Percentiles rank a stretch among this genome's conserved stretches.
These are phyloP conservation scores for Globisporangium ultimum DNA, from an alignment of 352 stramenopile genomes.

Conservation along the genomic window DNA sequence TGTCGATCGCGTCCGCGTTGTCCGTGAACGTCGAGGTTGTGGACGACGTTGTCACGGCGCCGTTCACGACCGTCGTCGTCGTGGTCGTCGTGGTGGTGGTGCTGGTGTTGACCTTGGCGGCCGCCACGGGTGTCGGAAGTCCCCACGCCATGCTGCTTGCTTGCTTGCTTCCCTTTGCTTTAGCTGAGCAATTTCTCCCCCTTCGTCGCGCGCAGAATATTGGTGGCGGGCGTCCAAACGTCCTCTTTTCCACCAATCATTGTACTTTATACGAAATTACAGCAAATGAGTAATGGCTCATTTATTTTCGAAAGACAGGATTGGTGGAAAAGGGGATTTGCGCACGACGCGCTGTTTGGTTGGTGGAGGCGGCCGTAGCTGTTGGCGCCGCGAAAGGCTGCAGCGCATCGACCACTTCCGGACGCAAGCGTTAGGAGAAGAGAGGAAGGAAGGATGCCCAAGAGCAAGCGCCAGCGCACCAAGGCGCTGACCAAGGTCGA, in stretches of 20 bases:
- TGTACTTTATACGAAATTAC: not conserved
- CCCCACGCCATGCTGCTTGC: slow-evolving; percentile 51
- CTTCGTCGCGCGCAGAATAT: slow-evolving; percentile 22
- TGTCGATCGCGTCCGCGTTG: slow-evolving; percentile 46
- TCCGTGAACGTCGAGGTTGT: slow-evolving; percentile 16
- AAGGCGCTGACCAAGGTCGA: slow-evolving; percentile 94
- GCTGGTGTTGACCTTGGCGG: slow-evolving; percentile 18
- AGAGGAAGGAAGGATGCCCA: slow-evolving; percentile 53
- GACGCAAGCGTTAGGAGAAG: slow-evolving; percentile 7
- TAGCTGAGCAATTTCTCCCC: slow-evolving; percentile 18
- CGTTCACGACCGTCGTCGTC: slow-evolving; percentile 12
- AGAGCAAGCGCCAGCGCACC: slow-evolving; percentile 83
- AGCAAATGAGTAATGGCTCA: slow-evolving; percentile 15
- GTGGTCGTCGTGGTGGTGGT: slow-evolving; percentile 22
- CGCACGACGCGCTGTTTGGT: slow-evolving; percentile 35
- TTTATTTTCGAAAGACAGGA: slow-evolving; percentile 2
- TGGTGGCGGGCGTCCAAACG: slow-evolving; percentile 37
- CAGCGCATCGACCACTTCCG: slow-evolving; percentile 8
- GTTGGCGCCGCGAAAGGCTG: slow-evolving; percentile 16
- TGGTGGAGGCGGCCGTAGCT: slow-evolving; percentile 31
- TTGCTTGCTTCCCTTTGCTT: slow-evolving; percentile 4
- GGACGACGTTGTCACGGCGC: slow-evolving; percentile 12
- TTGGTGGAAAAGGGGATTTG: slow-evolving; percentile 38
- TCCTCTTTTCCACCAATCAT: slow-evolving; percentile 40
- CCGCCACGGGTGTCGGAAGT: slow-evolving; percentile 30